Percentiles rank a stretch among this genome's conserved stretches.
These are phyloP conservation scores for Saccharata proteae DNA, from an alignment of 2,329 filamentous ascomycete genomes.

Conservation along the genomic window DNA sequence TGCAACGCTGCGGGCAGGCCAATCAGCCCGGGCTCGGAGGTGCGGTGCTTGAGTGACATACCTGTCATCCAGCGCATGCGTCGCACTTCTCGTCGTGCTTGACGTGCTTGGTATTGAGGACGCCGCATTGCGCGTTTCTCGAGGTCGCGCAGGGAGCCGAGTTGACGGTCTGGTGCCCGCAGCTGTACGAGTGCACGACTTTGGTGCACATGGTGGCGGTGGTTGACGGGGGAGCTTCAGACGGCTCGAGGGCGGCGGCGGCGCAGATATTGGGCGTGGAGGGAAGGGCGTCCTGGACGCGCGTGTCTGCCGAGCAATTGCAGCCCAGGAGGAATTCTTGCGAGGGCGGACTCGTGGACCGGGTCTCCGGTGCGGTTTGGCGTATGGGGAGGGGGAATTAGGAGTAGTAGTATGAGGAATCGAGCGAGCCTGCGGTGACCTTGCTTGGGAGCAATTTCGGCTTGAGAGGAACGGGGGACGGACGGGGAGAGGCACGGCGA, in stretches of 20 bases:
- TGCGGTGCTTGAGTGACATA: slow-evolving; percentile 12
- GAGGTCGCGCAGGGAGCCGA: slow-evolving; percentile 36
- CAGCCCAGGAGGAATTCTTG: slow-evolving; percentile 1
- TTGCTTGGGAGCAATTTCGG: slow-evolving; percentile 7
- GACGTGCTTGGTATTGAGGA: slow-evolving; percentile 30
- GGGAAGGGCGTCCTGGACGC: slow-evolving; percentile 18
- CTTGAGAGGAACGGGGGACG: not conserved
- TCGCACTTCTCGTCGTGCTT: slow-evolving; percentile 38
- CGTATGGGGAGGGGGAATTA: slow-evolving; percentile 5
- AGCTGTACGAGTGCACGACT: slow-evolving; percentile 35
- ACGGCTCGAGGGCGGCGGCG: slow-evolving; percentile 1
- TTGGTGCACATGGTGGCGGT: slow-evolving; percentile 32
- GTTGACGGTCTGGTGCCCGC: slow-evolving; percentile 32
- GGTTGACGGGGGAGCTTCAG: slow-evolving; percentile 8
- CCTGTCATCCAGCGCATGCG: slow-evolving; percentile 32
- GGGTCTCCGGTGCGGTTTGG: not conserved
- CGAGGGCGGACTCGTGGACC: slow-evolving; percentile 3
- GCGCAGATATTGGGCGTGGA: slow-evolving; percentile 14
- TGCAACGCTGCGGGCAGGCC: slow-evolving; percentile 15
- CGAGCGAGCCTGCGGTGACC: no score
- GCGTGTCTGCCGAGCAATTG: slow-evolving; percentile 8
- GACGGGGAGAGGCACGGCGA: slow-evolving; percentile 4
- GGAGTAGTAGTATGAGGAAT: slow-evolving; percentile 3
- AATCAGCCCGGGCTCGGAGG: slow-evolving; percentile 18
- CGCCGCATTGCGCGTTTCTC: slow-evolving; percentile 28